Evolutionary conservation across 345 rosid species (phyloP).

Genomic region (Aethionema arabicum): DNA sequence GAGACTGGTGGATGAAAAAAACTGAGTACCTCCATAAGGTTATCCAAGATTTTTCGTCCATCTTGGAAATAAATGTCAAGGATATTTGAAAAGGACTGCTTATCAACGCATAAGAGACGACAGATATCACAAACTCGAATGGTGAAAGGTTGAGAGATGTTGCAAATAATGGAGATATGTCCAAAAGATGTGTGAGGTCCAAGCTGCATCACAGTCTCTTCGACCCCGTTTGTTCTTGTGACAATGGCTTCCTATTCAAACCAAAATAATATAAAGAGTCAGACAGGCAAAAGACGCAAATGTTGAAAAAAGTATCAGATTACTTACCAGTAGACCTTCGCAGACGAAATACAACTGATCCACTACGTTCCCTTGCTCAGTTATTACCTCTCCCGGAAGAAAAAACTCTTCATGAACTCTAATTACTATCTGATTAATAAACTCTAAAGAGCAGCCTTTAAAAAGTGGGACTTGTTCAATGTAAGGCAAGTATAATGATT

Average conservation of each 20-base stretch:
- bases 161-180: slow-evolving; percentile 85
- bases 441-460: slow-evolving; percentile 75
- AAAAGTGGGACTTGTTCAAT: slow-evolving; percentile 62
- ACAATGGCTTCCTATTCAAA: slow-evolving; percentile 63
- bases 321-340: slow-evolving; percentile 75
- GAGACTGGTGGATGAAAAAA: neutral
- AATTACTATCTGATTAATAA: slow-evolving; percentile 77
- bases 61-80: slow-evolving; percentile 91
- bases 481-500: slow-evolving; percentile 57
- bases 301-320: slow-evolving; percentile 8
- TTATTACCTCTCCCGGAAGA: slow-evolving; percentile 93
- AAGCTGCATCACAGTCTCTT: slow-evolving; percentile 55
- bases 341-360: slow-evolving; percentile 95
- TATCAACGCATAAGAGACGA: slow-evolving; percentile 83
- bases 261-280: neutral
- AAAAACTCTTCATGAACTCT: slow-evolving; percentile 94
- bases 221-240: slow-evolving; percentile 65
- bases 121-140: slow-evolving; percentile 74
- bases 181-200: slow-evolving; percentile 75
- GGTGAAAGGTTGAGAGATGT: slow-evolving; percentile 88
- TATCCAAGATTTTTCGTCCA: slow-evolving; percentile 77
- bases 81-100: slow-evolving; percentile 77
- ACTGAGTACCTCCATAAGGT: slow-evolving; percentile 68
- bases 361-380: slow-evolving; percentile 85
- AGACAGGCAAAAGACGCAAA: slow-evolving; percentile 3